A percentile compares a stretch with the other conserved stretches of the same genome.
These are phyloP conservation scores for Purshia tridentata DNA, from an alignment of 306 rosid genomes.

Conservation along the genomic window DNA sequence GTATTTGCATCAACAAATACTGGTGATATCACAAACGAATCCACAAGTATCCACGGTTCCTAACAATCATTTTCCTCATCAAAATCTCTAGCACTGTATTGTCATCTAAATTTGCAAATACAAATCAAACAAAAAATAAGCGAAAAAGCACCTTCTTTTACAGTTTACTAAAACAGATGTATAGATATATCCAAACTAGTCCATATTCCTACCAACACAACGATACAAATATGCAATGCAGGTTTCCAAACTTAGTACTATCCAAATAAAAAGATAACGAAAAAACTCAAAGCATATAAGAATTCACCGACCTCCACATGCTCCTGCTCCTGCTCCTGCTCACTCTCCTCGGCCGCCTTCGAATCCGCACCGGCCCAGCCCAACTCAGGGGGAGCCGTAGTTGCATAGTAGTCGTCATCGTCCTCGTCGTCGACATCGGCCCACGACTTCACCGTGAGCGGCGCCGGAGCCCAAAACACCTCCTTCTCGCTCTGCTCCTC, in stretches of 20 bases:
- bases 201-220: background rate
- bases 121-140: background rate
- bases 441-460: constrained; percentile 54
- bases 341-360: constrained; percentile 15
- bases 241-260: background rate
- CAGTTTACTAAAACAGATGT: background rate
- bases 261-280: background rate
- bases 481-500: constrained; percentile 35
- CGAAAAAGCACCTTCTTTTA: background rate
- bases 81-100: background rate
- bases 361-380: constrained; percentile 47
- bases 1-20: background rate
- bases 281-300: background rate
- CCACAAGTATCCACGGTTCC: background rate
- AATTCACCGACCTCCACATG: constrained; percentile 34
- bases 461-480: constrained; percentile 71
- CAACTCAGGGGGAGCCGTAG: constrained; percentile 55
- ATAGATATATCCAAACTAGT: background rate
- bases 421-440: constrained; percentile 80
- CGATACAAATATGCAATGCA: background rate
- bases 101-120: background rate
- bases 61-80: background rate
- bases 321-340: constrained; percentile 27
- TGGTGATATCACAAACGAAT: background rate
- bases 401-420: constrained; percentile 66